Evolutionary conservation across 179 eudicot species (phyloP), one percentile per base, ranked within the genome.

Genomic region (Actinidia polygama): DNA sequence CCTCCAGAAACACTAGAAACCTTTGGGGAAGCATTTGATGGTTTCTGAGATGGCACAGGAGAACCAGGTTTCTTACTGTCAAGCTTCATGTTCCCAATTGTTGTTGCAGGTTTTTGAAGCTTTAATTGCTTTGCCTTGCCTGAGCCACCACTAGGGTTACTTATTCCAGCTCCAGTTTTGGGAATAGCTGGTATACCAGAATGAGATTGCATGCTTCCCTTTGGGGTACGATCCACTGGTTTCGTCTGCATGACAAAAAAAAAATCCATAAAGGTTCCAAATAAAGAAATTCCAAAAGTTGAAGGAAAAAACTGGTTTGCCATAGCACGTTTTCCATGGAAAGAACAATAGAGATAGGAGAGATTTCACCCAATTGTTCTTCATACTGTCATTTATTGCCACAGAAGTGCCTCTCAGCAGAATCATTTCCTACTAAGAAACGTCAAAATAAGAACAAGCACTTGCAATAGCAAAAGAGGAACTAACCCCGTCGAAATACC

Each of bases 401-500:
- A 6, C 50, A 55, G 18, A 44, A 51, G 57, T 70, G 23, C 75
- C 82, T 79, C n/a, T 79, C n/a, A 77, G 82, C 76, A 80, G 62
- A 46, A 62, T 26, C 83, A 61, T 50, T 44, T 24, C 24, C 10
- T 47, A 19, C 7, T 24, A 23, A 63, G 64, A 51, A 50, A 81
- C 10, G 26, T 57, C 2, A 68, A 75, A 26, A 46, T 30, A 70
- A 83, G 21, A 68, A 59, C 51, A 23, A 67, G 73, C 19, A 78
- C 55, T 67, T 47, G 46, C 21, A 76, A 53, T n/a, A 46, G 64
- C 71, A 26, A 73, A 80, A 73, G 26, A 44, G 81, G 74, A 84
- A 90, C 99, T 91, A 7, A 95, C 99, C 94, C 98, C 99, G 77
- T 96, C 99, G 85, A 96, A 96, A 87, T 87, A 96, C 26, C 99